These are phyloP conservation scores for Neurospora sp. DNA, from an alignment of 495 filamentous ascomycete genomes.

Conservation along the genomic window DNA sequence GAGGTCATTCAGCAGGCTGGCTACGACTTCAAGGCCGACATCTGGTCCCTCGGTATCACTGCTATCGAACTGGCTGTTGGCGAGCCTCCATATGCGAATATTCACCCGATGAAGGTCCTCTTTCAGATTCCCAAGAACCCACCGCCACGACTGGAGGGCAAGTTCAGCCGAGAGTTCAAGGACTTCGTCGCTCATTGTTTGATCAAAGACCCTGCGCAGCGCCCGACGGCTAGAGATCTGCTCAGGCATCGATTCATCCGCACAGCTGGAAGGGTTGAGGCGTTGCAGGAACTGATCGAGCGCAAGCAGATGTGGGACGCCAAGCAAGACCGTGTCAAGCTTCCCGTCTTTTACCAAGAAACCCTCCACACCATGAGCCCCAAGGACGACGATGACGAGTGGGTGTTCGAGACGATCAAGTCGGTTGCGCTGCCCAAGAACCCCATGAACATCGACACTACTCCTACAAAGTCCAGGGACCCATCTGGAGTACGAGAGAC, in stretches of 20 bases:
- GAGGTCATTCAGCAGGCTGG: constrained; percentile 96
- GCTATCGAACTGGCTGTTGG: constrained; percentile 89
- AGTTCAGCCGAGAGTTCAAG: constrained; percentile 83
- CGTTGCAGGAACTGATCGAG: constrained; percentile 77
- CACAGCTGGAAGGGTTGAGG: constrained; percentile 72
- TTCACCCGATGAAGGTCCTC: constrained; percentile 98
- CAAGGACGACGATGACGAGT: constrained; percentile 68
- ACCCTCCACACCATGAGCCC: constrained; percentile 66
- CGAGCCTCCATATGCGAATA: constrained; percentile 82
- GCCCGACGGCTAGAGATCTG: constrained; percentile 83
- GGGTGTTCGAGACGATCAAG: constrained; percentile 97
- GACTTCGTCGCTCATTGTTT: constrained; percentile 87
- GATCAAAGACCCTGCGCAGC: constrained; percentile 75
- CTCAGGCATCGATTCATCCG: constrained; percentile 82
- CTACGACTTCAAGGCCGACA: constrained; percentile 95
- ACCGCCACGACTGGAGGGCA: constrained; percentile 75
- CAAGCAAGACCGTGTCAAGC: constrained; percentile 46
- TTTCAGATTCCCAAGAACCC: constrained; percentile 92
- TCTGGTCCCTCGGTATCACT: constrained; percentile 95
- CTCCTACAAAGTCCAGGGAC: constrained; percentile 36
- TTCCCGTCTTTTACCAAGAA: constrained; percentile 82
- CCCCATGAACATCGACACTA: constrained; percentile 18
- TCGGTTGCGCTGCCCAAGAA: constrained; percentile 34
- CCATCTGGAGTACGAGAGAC: constrained; percentile 38
- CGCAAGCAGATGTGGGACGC: constrained; percentile 72